Evolutionary conservation across 257 asterid species (phyloP), one percentile per base, ranked within the genome.

Genomic region (Paulownia fortunei): DNA sequence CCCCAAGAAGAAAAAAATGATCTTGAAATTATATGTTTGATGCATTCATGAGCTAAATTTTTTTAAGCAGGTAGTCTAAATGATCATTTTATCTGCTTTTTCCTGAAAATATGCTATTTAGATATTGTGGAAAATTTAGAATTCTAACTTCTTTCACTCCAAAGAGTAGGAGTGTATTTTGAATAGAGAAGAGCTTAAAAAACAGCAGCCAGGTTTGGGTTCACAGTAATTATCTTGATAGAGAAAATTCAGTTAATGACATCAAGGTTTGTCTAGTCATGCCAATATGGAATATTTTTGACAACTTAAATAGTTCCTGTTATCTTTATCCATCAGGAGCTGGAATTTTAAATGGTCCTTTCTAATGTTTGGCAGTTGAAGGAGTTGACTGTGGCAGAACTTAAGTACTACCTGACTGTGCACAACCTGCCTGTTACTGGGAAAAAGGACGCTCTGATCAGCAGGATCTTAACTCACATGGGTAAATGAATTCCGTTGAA

Each of bases 391-490:
- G 97, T 93, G 71, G 47, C 70, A 8, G 94, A 95, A 86, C 84
- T 95, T 76, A 95, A 93, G 89, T 79, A 58, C 76, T 95, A 92
- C 78, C 88, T 95, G 80, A 73, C 67, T 1, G 92, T 88, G 30
- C 86, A 91, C 82, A 80, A 81, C 77, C 86, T 90, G 42, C 82
- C 93, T 19, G 84, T 93, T 66, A 71, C 93, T 46, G 99, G 99
- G 74, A 89, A 89, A 74, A 95, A 95, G 87, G 90, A 90, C 56
- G 90, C 87, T 54, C 82, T 95, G 49, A 83, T 95, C 69, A 88
- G 90, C 82, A 88, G 98, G 89, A 92, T 95, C 74, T 80, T 95
- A 75, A 90, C 87, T 81, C 97, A 95, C 75, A 88, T 95, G 96
- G 97, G 97, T 15, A 90, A 89, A 81, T 95, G 81, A 91, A 47